These are phyloP conservation scores for Avena atlantica DNA, from an alignment of 176 grass and related monocot genomes.

Conservation along the genomic window DNA sequence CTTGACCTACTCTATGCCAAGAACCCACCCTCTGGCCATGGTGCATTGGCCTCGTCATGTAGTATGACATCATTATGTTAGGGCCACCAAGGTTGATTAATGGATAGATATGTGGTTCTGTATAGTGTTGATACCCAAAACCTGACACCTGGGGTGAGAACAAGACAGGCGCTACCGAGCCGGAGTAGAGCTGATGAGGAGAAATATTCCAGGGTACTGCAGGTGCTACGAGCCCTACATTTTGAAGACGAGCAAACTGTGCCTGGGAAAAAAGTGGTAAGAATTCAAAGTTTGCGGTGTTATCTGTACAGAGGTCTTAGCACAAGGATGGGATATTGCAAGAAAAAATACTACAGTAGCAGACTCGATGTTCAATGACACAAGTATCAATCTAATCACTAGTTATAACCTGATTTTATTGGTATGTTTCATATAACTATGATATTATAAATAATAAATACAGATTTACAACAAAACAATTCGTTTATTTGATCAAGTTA, in stretches of 20 bases:
- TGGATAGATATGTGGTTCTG: slow-evolving; percentile 10
- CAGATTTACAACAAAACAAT: neutral
- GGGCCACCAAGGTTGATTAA: slow-evolving; percentile 9
- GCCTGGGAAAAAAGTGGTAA: neutral
- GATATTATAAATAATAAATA: neutral
- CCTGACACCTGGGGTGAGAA: slow-evolving; percentile 32
- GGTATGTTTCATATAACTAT: neutral
- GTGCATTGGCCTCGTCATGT: slow-evolving; percentile 37
- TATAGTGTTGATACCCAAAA: slow-evolving; percentile 41
- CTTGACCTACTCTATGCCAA: neutral
- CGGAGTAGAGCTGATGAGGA: slow-evolving; percentile 40
- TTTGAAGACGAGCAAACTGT: slow-evolving; percentile 45
- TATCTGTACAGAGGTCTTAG: neutral
- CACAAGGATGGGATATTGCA: neutral
- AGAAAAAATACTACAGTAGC: neutral
- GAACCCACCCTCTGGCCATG: slow-evolving; percentile 22
- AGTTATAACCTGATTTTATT: neutral
- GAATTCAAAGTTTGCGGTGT: neutral
- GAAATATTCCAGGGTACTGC: neutral
- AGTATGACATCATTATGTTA: slow-evolving; percentile 35
- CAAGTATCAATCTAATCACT: too few relatives aligned
- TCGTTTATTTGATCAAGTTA: neutral
- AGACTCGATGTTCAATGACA: neutral
- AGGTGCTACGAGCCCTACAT: slow-evolving; percentile 17
- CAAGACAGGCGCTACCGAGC: slow-evolving; percentile 31